These are phyloP conservation scores for Botrytis deweyae DNA, from an alignment of 2,329 filamentous ascomycete genomes.

Conservation along the genomic window DNA sequence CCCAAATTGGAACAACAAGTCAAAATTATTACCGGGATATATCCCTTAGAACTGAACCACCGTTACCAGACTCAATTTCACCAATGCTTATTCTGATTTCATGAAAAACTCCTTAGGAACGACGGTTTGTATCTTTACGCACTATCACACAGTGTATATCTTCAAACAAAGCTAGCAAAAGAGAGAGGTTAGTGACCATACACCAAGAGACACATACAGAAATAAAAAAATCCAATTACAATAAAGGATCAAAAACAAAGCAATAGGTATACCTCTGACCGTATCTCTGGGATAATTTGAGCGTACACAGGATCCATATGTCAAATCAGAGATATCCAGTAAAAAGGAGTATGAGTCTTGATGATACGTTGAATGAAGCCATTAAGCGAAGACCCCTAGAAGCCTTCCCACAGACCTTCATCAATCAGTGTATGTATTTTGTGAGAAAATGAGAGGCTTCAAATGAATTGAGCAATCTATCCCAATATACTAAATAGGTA, in stretches of 20 bases:
- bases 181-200: neutral
- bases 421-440: neutral
- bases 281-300: neutral
- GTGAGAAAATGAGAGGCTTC: neutral
- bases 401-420: neutral
- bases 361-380: neutral
- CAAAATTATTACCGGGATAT: neutral
- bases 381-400: neutral
- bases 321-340: neutral
- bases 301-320: neutral
- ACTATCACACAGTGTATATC: neutral
- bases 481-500: neutral
- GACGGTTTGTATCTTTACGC: neutral
- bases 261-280: neutral
- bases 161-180: neutral
- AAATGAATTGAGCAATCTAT: neutral
- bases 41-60: neutral
- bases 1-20: neutral
- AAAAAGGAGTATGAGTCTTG: neutral
- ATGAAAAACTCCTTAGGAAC: no score
- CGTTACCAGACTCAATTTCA: neutral
- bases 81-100: neutral
- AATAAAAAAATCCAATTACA: neutral
- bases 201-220: neutral
- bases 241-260: neutral